Conservation (phyloP, 75 land plant genomes). For the Cunninghamia lanceolata region DNA sequence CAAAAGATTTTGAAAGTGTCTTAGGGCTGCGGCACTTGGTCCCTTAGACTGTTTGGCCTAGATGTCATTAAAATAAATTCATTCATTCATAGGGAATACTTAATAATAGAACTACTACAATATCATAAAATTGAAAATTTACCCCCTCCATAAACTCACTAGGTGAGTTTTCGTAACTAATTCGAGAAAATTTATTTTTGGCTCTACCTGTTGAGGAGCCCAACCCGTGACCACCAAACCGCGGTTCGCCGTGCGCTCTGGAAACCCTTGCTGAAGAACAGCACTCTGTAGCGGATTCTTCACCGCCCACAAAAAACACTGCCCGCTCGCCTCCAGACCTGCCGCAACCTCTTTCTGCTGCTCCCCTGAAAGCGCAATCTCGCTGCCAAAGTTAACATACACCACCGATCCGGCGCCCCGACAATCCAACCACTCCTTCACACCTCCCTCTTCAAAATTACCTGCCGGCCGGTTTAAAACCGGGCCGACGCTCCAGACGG, state of each 20-base stretch:
- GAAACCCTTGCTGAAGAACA: too few relatives aligned
- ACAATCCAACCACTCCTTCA: conserved; percentile 15
- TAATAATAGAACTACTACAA: too few relatives aligned
- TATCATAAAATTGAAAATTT: too few relatives aligned
- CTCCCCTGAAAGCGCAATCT: neutral
- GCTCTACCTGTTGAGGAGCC: conserved; percentile 12
- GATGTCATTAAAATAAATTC: too few relatives aligned
- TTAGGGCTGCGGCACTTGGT: too few relatives aligned
- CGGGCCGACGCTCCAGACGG: conserved; percentile 12
- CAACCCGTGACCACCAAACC: conserved; percentile 8
- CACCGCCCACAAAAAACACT: conserved; percentile 26
- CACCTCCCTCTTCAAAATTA: neutral
- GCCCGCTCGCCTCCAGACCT: conserved; percentile 21
- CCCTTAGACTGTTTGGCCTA: too few relatives aligned
- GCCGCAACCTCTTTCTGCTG: conserved; percentile 21
- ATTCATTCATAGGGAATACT: too few relatives aligned
- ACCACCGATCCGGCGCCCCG: conserved; percentile 14
- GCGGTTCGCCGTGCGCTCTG: neutral
- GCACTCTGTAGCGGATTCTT: neutral
- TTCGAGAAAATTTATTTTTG: too few relatives aligned
- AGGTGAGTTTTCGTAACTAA: too few relatives aligned
- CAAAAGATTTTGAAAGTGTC: too few relatives aligned
- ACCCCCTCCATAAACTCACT: too few relatives aligned
- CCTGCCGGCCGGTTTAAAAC: neutral
- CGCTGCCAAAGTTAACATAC: conserved; percentile 7